Conservation (phyloP, 441 rosid genomes). For the Croton setiger region DNA sequence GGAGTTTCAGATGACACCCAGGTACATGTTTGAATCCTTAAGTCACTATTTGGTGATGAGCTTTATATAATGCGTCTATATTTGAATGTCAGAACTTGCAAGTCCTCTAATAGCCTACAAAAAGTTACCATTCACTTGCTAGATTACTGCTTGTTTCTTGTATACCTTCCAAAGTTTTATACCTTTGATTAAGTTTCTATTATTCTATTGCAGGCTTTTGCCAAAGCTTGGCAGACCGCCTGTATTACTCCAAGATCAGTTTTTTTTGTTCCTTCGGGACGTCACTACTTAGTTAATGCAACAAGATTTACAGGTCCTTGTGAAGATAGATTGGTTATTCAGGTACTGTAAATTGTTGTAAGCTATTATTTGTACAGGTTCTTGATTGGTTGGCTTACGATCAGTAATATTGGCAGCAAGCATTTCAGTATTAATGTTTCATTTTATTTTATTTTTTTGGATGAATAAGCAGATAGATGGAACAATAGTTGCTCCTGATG, state of each 20-base stretch:
- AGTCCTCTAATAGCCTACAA: neutral
- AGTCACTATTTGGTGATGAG: neutral
- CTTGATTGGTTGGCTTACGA: neutral
- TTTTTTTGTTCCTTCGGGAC: slow-evolving; percentile 71
- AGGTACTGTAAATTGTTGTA: slow-evolving; percentile 39
- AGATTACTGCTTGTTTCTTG: neutral
- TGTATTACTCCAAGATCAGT: slow-evolving; percentile 65
- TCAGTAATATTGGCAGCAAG: neutral
- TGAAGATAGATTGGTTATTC: slow-evolving; percentile 59
- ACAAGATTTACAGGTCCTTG: slow-evolving; percentile 89
- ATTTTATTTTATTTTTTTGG: neutral
- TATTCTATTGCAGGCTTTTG: slow-evolving; percentile 51
- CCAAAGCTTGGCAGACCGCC: slow-evolving; percentile 67
- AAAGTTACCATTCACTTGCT: neutral
- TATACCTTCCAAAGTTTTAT: neutral
- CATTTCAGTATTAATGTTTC: neutral
- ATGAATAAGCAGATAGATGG: slow-evolving; percentile 70
- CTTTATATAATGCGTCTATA: slow-evolving; percentile 1
- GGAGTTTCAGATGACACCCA: slow-evolving; percentile 88
- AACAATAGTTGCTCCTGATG: slow-evolving; percentile 78
- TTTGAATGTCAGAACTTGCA: neutral
- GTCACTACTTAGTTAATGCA: slow-evolving; percentile 68
- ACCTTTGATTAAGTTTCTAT: slow-evolving; percentile 15
- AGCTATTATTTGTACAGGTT: neutral
- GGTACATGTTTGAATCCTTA: slow-evolving; percentile 38